A percentile compares a stretch with the other conserved stretches of the same genome.
phyloP scores from a whole-genome alignment of 306 rosid species.

The Cicer yamashitae region DNA sequence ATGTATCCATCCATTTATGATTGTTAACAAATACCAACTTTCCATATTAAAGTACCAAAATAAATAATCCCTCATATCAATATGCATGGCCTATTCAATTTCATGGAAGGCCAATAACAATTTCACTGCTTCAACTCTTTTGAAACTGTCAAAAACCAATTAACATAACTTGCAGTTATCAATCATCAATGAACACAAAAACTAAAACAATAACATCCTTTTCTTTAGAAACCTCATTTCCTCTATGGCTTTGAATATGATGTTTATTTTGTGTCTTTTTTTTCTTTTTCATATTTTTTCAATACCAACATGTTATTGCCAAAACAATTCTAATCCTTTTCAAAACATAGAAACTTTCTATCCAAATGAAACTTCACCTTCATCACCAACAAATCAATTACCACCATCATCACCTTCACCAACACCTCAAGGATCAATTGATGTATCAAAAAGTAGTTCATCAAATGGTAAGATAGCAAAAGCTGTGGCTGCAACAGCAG shows the following conservation, averaged over 20 bases:
- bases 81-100: not conserved
- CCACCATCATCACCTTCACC: constrained; percentile 10
- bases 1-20: constrained; percentile 27
- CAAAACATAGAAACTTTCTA: constrained; percentile 78
- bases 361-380: constrained; percentile 46
- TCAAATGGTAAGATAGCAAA: constrained; percentile 53
- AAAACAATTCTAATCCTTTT: constrained; percentile 42
- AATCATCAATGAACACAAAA: constrained; percentile 37
- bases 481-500: constrained; percentile 78
- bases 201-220: constrained; percentile 29
- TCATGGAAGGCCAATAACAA: constrained; percentile 46
- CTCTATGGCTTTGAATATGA: constrained; percentile 52
- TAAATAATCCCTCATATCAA: constrained; percentile 3
- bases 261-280: constrained; percentile 42
- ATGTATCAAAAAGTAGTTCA: constrained; percentile 37
- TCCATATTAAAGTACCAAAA: constrained; percentile 29
- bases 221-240: constrained; percentile 27
- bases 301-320: constrained; percentile 48
- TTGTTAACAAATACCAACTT: constrained; percentile 47
- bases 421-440: constrained; percentile 3
- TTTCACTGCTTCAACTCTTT: constrained; percentile 51
- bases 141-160: constrained; percentile 65
- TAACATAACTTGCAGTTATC: constrained; percentile 34
- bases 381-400: constrained; percentile 39
- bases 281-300: constrained; percentile 30